phyloP scores from a whole-genome alignment of 805 yeast species.

The Ogataea parapolymorpha region DNA sequence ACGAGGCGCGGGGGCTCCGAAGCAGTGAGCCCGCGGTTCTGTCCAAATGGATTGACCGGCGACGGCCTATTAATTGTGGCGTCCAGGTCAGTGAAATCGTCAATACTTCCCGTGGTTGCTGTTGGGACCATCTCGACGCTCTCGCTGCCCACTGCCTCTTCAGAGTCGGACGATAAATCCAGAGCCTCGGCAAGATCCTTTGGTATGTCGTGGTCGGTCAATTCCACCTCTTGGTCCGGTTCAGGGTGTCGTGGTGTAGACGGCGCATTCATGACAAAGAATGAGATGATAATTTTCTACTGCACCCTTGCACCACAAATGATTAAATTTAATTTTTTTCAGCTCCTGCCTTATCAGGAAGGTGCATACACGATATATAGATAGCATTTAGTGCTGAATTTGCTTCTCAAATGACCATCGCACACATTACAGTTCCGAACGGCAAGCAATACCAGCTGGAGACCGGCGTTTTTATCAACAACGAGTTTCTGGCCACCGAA shows the following conservation, averaged over 20 bases:
- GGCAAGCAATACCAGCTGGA: slow-evolving; percentile 62
- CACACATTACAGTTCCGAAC: slow-evolving; percentile 40
- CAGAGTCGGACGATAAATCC: slow-evolving; percentile 17
- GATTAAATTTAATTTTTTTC: neutral
- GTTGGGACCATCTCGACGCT: slow-evolving; percentile 19
- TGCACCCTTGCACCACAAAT: slow-evolving; percentile 5
- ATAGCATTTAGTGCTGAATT: neutral
- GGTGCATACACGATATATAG: slow-evolving; percentile 3
- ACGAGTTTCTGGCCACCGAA: slow-evolving; percentile 58
- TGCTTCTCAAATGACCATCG: slow-evolving; percentile 5
- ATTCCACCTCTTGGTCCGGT: slow-evolving; percentile 27
- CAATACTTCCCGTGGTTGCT: slow-evolving; percentile 2
- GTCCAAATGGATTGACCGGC: slow-evolving; percentile 32
- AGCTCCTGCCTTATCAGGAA: slow-evolving; percentile 3
- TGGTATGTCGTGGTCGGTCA: slow-evolving; percentile 18
- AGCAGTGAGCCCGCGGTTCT: slow-evolving; percentile 21
- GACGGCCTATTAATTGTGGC: slow-evolving; percentile 3
- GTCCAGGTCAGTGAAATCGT: slow-evolving; percentile 19
- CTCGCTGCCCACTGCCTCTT: slow-evolving; percentile 8
- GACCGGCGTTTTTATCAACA: slow-evolving; percentile 84
- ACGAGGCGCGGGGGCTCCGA: slow-evolving; percentile 23
- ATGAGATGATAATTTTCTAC: neutral
- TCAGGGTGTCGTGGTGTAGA: slow-evolving; percentile 28
- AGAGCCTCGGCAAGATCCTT: slow-evolving; percentile 25
- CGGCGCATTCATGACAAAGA: slow-evolving; percentile 4